Percentiles rank a stretch among this genome's conserved stretches.
phyloP scores from a whole-genome alignment of 208 protist genomes.

The Jaenimonas drosophilae region DNA sequence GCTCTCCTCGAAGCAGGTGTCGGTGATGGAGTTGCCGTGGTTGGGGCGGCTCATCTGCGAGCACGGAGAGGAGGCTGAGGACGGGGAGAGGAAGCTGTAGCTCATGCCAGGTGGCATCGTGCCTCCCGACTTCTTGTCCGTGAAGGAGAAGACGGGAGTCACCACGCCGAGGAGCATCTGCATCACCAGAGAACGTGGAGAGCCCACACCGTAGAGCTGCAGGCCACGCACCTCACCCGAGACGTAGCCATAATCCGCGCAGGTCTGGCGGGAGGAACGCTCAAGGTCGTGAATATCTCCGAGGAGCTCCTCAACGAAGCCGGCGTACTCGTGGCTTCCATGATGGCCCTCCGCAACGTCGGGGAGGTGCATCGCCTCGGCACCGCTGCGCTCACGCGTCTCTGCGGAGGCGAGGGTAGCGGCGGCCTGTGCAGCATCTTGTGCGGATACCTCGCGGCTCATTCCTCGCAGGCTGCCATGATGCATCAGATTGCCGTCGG shows the following conservation, averaged over 20 bases:
- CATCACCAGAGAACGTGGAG: constrained; percentile 46
- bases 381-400: not conserved
- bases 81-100: not conserved
- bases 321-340: constrained; percentile 4
- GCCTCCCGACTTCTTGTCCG: not conserved
- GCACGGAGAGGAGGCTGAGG: not conserved
- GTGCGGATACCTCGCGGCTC: no score
- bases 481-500: not conserved
- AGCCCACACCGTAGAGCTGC: constrained; percentile 41
- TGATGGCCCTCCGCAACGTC: not conserved
- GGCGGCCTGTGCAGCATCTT: not conserved
- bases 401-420: not conserved
- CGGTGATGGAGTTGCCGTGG: not conserved
- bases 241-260: constrained; percentile 48
- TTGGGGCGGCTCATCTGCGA: not conserved
- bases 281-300: constrained; percentile 30
- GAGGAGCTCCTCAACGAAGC: constrained; percentile 8
- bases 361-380: no score
- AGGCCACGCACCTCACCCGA: constrained; percentile 63
- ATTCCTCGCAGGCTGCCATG: no score
- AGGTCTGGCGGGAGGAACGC: constrained; percentile 24
- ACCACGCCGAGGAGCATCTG: constrained; percentile 42
- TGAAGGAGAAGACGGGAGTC: constrained; percentile 28
- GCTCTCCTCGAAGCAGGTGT: constrained; percentile 1
- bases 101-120: not conserved